Percentiles rank a stretch among this genome's conserved stretches.
phyloP scores from a whole-genome alignment of 306 rosid species.

The Erythrophleum fordii region DNA sequence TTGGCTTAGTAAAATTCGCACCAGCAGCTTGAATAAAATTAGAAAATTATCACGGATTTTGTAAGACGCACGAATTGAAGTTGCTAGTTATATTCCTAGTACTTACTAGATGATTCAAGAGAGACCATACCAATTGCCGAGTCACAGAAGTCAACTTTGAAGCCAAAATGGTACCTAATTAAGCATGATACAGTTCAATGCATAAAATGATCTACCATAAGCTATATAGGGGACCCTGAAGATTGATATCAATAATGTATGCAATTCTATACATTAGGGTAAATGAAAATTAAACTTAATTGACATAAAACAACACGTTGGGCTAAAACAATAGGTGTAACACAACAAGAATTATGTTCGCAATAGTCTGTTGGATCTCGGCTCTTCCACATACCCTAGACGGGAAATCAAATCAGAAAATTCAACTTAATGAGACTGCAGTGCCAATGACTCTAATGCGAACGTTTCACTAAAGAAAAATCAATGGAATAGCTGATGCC shows the following conservation, averaged over 20 bases:
- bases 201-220: neutral
- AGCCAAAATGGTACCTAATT: neutral
- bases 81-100: too few relatives aligned
- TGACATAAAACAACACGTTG: constrained; percentile 16
- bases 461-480: constrained; percentile 1
- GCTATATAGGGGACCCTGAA: neutral
- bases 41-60: too few relatives aligned
- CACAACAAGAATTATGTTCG: neutral
- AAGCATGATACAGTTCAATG: constrained; percentile 6
- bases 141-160: too few relatives aligned
- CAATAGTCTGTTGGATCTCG: neutral
- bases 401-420: constrained; percentile 23
- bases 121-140: too few relatives aligned
- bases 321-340: neutral
- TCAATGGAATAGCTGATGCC: neutral
- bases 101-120: too few relatives aligned
- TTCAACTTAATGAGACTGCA: constrained; percentile 7
- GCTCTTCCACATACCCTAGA: constrained; percentile 22
- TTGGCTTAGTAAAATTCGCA: neutral
- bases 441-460: neutral
- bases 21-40: too few relatives aligned
- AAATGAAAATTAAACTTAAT: constrained; percentile 8
- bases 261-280: neutral
- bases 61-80: neutral
- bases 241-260: neutral